phyloP scores from a whole-genome alignment of 2,329 filamentous ascomycete species.

The Xylariaceae sp. region DNA sequence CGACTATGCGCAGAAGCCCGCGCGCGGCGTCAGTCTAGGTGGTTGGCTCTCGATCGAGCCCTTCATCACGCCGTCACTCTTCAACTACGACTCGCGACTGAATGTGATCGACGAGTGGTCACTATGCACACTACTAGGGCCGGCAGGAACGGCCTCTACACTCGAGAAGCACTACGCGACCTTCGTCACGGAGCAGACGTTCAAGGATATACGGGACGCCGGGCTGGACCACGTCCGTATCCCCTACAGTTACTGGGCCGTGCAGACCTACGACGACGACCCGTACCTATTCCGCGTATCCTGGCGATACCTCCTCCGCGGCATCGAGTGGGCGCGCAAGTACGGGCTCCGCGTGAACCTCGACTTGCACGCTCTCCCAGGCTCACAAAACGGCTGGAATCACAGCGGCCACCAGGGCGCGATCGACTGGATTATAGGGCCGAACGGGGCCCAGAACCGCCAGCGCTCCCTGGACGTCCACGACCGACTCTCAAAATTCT shows the following conservation, averaged over 20 bases:
- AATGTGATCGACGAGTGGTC: conserved; percentile 86
- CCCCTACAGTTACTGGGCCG: conserved; percentile 91
- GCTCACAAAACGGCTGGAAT: conserved; percentile 97
- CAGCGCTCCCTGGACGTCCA: conserved; percentile 83
- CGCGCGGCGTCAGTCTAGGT: conserved; percentile 85
- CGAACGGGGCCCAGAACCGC: conserved; percentile 70
- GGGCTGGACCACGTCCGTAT: conserved; percentile 97
- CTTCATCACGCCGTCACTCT: conserved; percentile 91
- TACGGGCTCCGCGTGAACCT: conserved; percentile 90
- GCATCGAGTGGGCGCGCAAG: conserved; percentile 89
- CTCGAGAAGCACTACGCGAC: conserved; percentile 89
- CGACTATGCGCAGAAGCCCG: conserved; percentile 69
- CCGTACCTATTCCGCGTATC: conserved; percentile 81
- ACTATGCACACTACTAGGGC: conserved; percentile 64
- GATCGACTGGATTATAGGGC: conserved; percentile 89
- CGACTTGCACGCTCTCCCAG: conserved; percentile 85
- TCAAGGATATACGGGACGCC: conserved; percentile 76
- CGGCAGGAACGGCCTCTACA: conserved; percentile 54
- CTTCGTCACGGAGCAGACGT: conserved; percentile 80
- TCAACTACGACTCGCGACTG: conserved; percentile 58
- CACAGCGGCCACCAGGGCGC: conserved; percentile 78
- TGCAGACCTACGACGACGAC: conserved; percentile 77
- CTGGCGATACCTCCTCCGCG: conserved; percentile 89
- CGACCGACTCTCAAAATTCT: conserved; percentile 82
- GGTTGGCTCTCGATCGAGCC: conserved; percentile 94